Percentiles rank a stretch among this genome's conserved stretches.
These are phyloP conservation scores for Fusarium humuli DNA, from an alignment of 2,329 filamentous ascomycete genomes.

Conservation along the genomic window DNA sequence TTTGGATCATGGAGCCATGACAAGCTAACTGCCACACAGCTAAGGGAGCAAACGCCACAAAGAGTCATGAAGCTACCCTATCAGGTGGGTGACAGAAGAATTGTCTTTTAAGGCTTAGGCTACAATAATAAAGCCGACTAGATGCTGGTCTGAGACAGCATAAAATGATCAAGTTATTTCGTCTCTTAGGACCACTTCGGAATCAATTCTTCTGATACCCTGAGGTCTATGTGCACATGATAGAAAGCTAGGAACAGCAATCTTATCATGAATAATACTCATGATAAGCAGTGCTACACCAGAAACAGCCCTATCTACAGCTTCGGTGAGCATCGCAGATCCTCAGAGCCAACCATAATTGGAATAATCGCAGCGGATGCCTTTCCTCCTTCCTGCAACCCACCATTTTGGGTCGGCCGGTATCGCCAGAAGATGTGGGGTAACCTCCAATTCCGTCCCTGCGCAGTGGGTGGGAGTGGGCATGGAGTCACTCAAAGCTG, in stretches of 20 bases:
- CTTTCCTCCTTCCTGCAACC: slow-evolving; percentile 20
- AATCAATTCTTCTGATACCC: too few relatives aligned
- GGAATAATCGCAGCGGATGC: slow-evolving; percentile 11
- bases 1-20: background rate
- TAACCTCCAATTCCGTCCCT: slow-evolving; percentile 33
- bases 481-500: slow-evolving; percentile 40
- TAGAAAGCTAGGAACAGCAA: background rate
- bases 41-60: slow-evolving; percentile 16
- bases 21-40: slow-evolving; percentile 24
- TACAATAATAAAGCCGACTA: too few relatives aligned
- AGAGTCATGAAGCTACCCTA: slow-evolving; percentile 18
- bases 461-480: background rate
- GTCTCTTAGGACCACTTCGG: too few relatives aligned
- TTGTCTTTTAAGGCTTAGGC: too few relatives aligned
- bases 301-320: slow-evolving; percentile 10
- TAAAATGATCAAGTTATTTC: too few relatives aligned
- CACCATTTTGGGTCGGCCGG: slow-evolving; percentile 42
- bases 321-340: background rate
- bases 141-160: too few relatives aligned
- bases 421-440: slow-evolving; percentile 46
- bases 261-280: background rate
- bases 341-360: background rate
- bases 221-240: background rate
- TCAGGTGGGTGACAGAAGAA: too few relatives aligned
- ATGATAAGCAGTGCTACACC: background rate